Conservation (phyloP, 2,329 filamentous ascomycete genomes). For the Penicillium fuscoglaucum region DNA sequence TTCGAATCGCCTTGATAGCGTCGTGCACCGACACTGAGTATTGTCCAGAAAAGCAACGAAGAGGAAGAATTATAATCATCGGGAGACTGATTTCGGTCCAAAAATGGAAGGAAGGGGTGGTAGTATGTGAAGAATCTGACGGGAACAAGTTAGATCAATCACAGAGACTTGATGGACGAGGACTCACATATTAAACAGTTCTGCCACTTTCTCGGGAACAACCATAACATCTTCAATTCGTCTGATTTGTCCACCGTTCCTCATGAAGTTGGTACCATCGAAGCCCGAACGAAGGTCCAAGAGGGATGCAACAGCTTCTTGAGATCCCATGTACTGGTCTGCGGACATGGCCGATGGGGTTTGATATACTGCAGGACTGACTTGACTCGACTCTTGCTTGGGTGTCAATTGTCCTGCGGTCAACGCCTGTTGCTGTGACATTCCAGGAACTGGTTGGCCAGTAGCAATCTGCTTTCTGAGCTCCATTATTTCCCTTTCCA, state of each 20-base stretch:
- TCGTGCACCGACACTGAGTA: slow-evolving; percentile 62
- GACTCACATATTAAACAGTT: slow-evolving; percentile 48
- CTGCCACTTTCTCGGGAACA: slow-evolving; percentile 44
- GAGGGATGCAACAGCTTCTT: slow-evolving; percentile 53
- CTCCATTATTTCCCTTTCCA: slow-evolving; percentile 60
- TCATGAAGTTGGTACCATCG: slow-evolving; percentile 44
- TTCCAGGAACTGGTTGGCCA: slow-evolving; percentile 24
- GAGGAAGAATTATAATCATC: slow-evolving; percentile 60
- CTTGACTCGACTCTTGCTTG: slow-evolving; percentile 41
- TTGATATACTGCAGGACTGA: slow-evolving; percentile 37
- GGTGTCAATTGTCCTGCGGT: slow-evolving; percentile 32
- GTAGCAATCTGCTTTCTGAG: slow-evolving; percentile 50
- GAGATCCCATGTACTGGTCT: slow-evolving; percentile 48
- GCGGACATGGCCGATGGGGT: slow-evolving; percentile 39
- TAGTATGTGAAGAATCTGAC: slow-evolving; percentile 64
- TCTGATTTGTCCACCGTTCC: slow-evolving; percentile 53
- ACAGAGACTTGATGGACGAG: not conserved
- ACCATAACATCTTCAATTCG: slow-evolving; percentile 55
- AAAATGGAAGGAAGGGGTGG: slow-evolving; percentile 64
- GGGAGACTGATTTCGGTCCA: slow-evolving; percentile 55
- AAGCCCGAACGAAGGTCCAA: slow-evolving; percentile 52
- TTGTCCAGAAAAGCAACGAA: slow-evolving; percentile 68
- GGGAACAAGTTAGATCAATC: slow-evolving; percentile 24
- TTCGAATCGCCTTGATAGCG: slow-evolving; percentile 57
- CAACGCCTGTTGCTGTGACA: slow-evolving; percentile 27